Evolutionary conservation across 805 yeast species (phyloP).

Genomic region (Metschnikowia orientalis): DNA sequence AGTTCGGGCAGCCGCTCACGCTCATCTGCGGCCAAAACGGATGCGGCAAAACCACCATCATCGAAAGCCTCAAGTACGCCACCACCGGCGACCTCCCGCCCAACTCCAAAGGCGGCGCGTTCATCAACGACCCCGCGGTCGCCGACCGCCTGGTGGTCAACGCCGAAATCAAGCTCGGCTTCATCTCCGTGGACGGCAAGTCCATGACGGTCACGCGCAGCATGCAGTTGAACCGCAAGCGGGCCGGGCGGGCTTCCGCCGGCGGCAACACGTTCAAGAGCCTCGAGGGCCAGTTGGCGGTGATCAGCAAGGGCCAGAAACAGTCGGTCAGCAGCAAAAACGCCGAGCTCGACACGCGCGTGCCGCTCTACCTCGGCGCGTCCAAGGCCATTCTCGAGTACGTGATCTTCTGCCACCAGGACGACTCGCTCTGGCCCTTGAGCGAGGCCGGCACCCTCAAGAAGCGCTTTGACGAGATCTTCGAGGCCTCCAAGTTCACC

Average conservation of each 20-base stretch:
- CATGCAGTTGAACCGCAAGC: slow-evolving; percentile 65
- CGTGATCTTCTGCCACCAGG: slow-evolving; percentile 96
- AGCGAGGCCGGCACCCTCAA: slow-evolving; percentile 86
- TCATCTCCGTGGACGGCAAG: slow-evolving; percentile 64
- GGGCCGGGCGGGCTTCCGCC: slow-evolving; percentile 30
- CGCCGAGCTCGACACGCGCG: slow-evolving; percentile 74
- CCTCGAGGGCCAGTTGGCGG: slow-evolving; percentile 79
- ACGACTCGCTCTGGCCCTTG: slow-evolving; percentile 94
- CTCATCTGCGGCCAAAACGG: slow-evolving; percentile 95
- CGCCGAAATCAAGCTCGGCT: slow-evolving; percentile 89
- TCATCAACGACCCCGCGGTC: slow-evolving; percentile 86
- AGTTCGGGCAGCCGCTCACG: slow-evolving; percentile 86
- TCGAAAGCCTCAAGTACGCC: slow-evolving; percentile 88
- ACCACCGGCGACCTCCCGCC: slow-evolving; percentile 97
- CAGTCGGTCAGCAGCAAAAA: slow-evolving; percentile 75
- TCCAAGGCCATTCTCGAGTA: slow-evolving; percentile 83
- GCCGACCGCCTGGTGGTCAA: slow-evolving; percentile 70
- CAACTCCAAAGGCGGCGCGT: slow-evolving; percentile 92
- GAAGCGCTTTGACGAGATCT: slow-evolving; percentile 92
- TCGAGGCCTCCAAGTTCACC: slow-evolving; percentile 90
- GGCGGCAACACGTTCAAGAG: slow-evolving; percentile 67
- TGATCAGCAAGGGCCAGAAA: slow-evolving; percentile 61
- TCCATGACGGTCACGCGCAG: slow-evolving; percentile 85
- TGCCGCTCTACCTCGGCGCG: slow-evolving; percentile 83
- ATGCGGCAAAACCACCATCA: slow-evolving; percentile 93